Base-by-base conservation (phyloP, 129 eudicot species). In the Flaveria robusta region DNA sequence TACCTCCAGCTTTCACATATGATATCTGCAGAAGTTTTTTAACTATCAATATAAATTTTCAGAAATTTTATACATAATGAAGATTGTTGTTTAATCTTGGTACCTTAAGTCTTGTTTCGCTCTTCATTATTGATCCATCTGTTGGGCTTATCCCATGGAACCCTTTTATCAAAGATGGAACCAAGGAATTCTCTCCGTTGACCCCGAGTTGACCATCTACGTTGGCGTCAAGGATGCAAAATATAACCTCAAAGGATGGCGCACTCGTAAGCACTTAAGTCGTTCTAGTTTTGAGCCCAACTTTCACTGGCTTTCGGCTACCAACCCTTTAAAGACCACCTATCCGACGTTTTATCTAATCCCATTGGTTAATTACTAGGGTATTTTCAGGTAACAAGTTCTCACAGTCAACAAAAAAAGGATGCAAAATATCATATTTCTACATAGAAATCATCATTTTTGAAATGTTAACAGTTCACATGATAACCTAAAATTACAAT, bases 151-250 rank as follows among this genome's bases (percentile, higher is more conserved):
- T 77, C 71, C 79, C 91, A 19, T 71, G 73, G 83, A 90, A 90
- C 46, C 82, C 89, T 18, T 88, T 86, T 22, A 93, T 71, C 79
- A 85, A 54, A 74, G 80, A 86, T 41, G 98, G 97, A 37, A 73
- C 74, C 66, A 83, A 70, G 37, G 86, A 76, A 81, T 90, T 85
- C 60, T 91, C 91, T 81, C 85, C 97, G 41, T 63, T 54, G 37
- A 72, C 72, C 80, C 96, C 96, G 55, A 93, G 87, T 83, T 93
- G 98, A 72, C 98, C 96, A 83, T 93, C 97, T 86, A 82, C 82
- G 42, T 56, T 46, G 37, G 15, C 68, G 89, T 93, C 82, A 85
- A 89, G 90, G 86, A 82, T 70, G 69, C 62, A 52, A 47, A 66
- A 27, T 54, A 74, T 68, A 13, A 24, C 3, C 64, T 22, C 9